Conservation (phyloP, 2,329 filamentous ascomycete genomes). For the Pestalotiopsis sp. region DNA sequence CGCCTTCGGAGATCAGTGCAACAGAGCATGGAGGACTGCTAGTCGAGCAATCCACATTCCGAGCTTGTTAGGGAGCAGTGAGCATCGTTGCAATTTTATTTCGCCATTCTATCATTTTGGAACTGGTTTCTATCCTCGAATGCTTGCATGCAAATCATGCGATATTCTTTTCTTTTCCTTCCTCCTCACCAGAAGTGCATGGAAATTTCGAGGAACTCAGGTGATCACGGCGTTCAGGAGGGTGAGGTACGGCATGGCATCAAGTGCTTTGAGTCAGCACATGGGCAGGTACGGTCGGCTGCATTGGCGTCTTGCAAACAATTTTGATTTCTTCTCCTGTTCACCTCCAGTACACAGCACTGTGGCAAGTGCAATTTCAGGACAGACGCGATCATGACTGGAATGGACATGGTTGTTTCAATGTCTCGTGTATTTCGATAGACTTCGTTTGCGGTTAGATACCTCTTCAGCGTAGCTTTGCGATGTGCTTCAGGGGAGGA, state of each 20-base stretch:
- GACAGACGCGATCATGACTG: not conserved
- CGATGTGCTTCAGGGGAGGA: not conserved
- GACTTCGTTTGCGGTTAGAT: slow-evolving; percentile 21
- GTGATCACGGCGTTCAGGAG: not conserved
- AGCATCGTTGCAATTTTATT: not conserved
- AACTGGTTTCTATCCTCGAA: not conserved
- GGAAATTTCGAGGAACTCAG: not conserved
- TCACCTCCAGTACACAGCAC: not conserved
- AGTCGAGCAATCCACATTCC: not conserved
- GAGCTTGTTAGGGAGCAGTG: not conserved
- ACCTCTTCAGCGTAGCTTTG: slow-evolving; percentile 19
- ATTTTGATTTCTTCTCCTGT: not conserved
- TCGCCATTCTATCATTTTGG: not conserved
- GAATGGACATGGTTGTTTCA: not conserved
- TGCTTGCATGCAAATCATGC: not conserved
- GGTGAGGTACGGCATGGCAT: slow-evolving; percentile 2
- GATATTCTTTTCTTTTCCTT: not conserved
- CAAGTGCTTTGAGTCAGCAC: not conserved
- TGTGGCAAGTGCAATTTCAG: not conserved
- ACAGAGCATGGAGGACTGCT: slow-evolving; percentile 59
- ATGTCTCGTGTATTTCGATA: not conserved
- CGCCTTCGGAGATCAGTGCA: slow-evolving; percentile 77
- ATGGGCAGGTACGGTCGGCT: not conserved
- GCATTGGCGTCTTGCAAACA: not conserved
- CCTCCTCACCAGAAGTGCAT: not conserved